These are phyloP conservation scores for Oryza nivara DNA, from an alignment of 176 grass and related monocot genomes.

Conservation along the genomic window DNA sequence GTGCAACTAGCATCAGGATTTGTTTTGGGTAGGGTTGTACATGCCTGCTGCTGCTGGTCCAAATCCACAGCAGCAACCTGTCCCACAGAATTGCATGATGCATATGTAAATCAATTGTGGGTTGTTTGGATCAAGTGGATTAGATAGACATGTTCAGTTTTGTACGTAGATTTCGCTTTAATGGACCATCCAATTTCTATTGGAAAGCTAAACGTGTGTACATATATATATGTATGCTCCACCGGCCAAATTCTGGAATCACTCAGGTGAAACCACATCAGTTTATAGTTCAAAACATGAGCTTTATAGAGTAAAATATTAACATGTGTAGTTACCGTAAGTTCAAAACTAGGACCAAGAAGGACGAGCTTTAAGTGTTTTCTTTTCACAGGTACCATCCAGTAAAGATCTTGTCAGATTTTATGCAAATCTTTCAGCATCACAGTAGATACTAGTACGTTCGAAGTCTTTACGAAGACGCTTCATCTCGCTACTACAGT, in stretches of 20 bases:
- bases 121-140: background rate
- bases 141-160: background rate
- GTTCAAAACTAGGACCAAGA: background rate
- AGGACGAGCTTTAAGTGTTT: background rate
- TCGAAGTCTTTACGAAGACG: constrained; percentile 4
- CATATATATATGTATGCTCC: background rate
- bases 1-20: background rate
- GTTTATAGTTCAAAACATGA: background rate
- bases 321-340: background rate
- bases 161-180: background rate
- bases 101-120: background rate
- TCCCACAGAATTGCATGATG: background rate
- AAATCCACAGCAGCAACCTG: background rate
- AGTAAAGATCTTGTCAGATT: constrained; percentile 32
- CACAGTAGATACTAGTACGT: background rate
- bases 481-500: background rate
- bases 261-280: background rate
- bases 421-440: background rate
- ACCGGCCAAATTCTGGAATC: background rate
- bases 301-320: background rate
- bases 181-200: background rate
- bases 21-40: background rate
- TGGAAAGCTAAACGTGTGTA: background rate
- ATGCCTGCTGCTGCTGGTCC: background rate
- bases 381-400: background rate